phyloP scores from a whole-genome alignment of 805 yeast genomes.

The Candida nemodendra region DNA sequence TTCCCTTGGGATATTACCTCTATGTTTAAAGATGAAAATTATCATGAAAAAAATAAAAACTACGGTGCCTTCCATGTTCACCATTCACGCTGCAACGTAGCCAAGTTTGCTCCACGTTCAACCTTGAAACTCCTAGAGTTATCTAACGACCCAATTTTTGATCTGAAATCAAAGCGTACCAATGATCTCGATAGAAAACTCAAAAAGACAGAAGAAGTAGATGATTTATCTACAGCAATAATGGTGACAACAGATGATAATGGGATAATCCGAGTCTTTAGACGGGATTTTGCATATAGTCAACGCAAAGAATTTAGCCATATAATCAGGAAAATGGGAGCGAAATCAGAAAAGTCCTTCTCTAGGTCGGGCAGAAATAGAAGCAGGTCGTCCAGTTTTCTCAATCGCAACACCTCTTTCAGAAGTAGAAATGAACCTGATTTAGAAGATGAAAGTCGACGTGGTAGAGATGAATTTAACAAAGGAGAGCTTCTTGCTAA shows the following conservation, averaged over 20 bases:
- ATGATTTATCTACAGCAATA: conserved; percentile 41
- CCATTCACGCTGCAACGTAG: conserved; percentile 68
- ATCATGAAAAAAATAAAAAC: conserved; percentile 51
- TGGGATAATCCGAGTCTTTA: conserved; percentile 72
- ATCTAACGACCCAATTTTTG: conserved; percentile 80
- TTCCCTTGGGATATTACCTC: conserved; percentile 35
- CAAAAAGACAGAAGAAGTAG: conserved; percentile 28
- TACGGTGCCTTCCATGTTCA: conserved; percentile 78
- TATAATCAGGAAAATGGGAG: conserved; percentile 13
- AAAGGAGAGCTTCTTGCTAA: conserved; percentile 2
- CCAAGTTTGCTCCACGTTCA: conserved; percentile 71
- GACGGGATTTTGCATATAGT: conserved; percentile 70
- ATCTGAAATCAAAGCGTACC: conserved; percentile 37
- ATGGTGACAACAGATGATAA: conserved; percentile 74
- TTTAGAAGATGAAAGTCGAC: conserved; percentile 9
- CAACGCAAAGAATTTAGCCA: conserved; percentile 33
- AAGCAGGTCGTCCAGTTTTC: conserved; percentile 16
- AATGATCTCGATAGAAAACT: conserved; percentile 5
- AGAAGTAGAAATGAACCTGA: not conserved
- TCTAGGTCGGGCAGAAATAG: conserved; percentile 15
- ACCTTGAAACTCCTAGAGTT: conserved; percentile 64
- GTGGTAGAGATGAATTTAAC: conserved; percentile 9
- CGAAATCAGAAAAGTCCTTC: conserved; percentile 7
- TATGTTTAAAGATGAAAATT: conserved; percentile 33
- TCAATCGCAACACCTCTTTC: conserved; percentile 7